Evolutionary conservation across 495 filamentous ascomycete genomes (phyloP), one percentile per base, ranked within the genome.

Genomic region (Tuber microsphaerosporum): DNA sequence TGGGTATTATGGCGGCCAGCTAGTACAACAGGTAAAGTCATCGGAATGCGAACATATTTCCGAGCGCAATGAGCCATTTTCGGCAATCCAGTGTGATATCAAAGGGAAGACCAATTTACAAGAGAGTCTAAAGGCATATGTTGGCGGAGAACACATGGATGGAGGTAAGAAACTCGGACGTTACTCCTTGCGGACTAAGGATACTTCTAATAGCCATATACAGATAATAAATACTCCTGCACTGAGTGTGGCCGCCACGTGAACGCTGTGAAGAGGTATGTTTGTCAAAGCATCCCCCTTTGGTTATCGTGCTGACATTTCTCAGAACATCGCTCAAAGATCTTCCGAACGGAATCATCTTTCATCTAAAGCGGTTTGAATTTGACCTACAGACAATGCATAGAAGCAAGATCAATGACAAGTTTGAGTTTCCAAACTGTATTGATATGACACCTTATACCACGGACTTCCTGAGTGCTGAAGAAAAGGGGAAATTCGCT

Each of bases 161-260:
- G 95, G 95, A 80, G 91, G 90, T 91, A 74, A 72, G 89, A 85
- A 39, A 69, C 44, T 31, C 48, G 76, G 17, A 5, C 68, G 69
- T 26, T 37, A 71, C 70, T 75, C 73, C 75, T 73, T 56, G n/a
- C 76, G 73, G 41, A 74, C 20, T 12, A 41, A 73, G 70, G n/a
- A 71, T 68, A n/a, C 68, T 70, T 69, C 76, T 84, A 79, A 84
- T 81, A 79, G 68, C 79, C 65, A 44, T 45, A 75, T 44, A 5
- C 75, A 91, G 92, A 97, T 77, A 98, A 99, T 84, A 97, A 97
- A 84, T 99, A 99, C 86, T 95, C 94, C 73, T 99, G 95, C 85
- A 93, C 93, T 6, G 91, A 89, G 7, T 99, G 95, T 83, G 91
- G 91, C 65, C 90, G 90, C 45, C 94, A 95, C 82, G 94, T 98